A percentile compares a stretch with the other conserved stretches of the same genome.
These are phyloP conservation scores for Rhododendron ovatum DNA, from an alignment of 148 eudicot species.

Conservation along the genomic window DNA sequence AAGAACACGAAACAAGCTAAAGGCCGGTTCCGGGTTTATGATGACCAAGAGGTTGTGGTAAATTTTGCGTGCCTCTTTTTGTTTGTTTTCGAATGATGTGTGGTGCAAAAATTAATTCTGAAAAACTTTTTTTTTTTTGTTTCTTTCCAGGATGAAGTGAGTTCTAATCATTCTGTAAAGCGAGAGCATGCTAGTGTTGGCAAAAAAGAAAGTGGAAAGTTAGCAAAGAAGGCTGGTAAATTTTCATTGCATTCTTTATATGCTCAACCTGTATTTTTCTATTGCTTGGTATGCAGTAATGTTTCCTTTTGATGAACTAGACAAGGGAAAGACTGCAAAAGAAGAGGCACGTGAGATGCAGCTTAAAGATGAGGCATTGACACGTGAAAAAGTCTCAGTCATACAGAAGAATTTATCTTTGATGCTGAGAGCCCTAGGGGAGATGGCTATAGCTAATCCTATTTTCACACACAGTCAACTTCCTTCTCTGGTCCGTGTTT, in stretches of 20 bases:
- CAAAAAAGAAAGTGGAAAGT: slow-evolving; percentile 62
- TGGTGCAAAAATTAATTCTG: neutral
- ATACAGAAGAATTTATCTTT: slow-evolving; percentile 67
- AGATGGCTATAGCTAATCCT: slow-evolving; percentile 82
- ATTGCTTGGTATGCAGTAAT: neutral
- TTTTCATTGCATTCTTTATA: slow-evolving; percentile 1
- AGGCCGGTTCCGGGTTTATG: slow-evolving; percentile 45
- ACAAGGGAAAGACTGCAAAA: slow-evolving; percentile 89
- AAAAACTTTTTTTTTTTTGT: neutral
- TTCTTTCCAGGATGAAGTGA: slow-evolving; percentile 49
- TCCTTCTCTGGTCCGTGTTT: slow-evolving; percentile 72
- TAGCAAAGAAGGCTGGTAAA: slow-evolving; percentile 62
- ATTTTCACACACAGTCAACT: slow-evolving; percentile 91
- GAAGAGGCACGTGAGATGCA: slow-evolving; percentile 96
- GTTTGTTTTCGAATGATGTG: neutral
- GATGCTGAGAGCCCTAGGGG: slow-evolving; percentile 81
- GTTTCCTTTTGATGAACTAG: slow-evolving; percentile 32
- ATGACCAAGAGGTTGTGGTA: slow-evolving; percentile 51
- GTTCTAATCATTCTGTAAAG: slow-evolving; percentile 54
- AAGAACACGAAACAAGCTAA: slow-evolving; percentile 53
- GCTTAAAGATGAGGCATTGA: slow-evolving; percentile 68
- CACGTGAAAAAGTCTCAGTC: slow-evolving; percentile 58
- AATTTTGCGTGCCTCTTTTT: slow-evolving; percentile 11
- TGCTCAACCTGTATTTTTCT: neutral
- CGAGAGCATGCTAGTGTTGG: slow-evolving; percentile 48